Conservation (phyloP, 805 yeast genomes). For the Pichia heedii region DNA sequence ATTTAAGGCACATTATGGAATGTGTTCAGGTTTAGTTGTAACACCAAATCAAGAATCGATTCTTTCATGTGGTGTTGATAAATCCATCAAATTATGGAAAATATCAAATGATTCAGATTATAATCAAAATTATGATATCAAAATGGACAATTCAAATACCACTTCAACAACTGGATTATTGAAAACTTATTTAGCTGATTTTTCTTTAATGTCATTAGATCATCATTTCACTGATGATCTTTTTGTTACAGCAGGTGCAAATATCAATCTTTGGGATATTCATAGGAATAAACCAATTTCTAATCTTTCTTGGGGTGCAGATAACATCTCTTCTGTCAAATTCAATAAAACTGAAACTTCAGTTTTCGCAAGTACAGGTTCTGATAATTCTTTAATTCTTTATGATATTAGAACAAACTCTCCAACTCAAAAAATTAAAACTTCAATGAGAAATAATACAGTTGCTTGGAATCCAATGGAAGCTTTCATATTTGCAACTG, state of each 20-base stretch:
- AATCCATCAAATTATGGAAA: conserved; percentile 84
- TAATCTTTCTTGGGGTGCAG: conserved; percentile 93
- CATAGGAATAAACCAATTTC: conserved; percentile 68
- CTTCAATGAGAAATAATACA: conserved; percentile 74
- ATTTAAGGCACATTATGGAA: conserved; percentile 83
- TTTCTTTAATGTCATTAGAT: conserved; percentile 77
- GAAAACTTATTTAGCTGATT: conserved; percentile 76
- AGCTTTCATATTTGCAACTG: conserved; percentile 87
- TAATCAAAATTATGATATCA: conserved; percentile 13
- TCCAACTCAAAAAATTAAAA: conserved; percentile 85
- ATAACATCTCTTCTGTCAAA: conserved; percentile 70
- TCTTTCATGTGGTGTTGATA: conserved; percentile 81
- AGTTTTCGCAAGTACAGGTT: conserved; percentile 78
- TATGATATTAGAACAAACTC: conserved; percentile 87
- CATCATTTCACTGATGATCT: conserved; percentile 66
- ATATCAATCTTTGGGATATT: conserved; percentile 87
- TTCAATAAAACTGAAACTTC: conserved; percentile 89
- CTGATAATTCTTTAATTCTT: conserved; percentile 82
- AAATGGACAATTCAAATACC: conserved; percentile 22
- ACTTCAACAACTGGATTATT: conserved; percentile 43
- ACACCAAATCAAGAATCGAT: conserved; percentile 48
- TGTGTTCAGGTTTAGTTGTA: conserved; percentile 77
- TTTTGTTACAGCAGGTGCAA: conserved; percentile 90
- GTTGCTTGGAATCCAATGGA: conserved; percentile 98
- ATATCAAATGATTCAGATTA: conserved; percentile 37